Evolutionary conservation across 495 filamentous ascomycete species (phyloP).

Genomic region (Penicillium mononematosum): DNA sequence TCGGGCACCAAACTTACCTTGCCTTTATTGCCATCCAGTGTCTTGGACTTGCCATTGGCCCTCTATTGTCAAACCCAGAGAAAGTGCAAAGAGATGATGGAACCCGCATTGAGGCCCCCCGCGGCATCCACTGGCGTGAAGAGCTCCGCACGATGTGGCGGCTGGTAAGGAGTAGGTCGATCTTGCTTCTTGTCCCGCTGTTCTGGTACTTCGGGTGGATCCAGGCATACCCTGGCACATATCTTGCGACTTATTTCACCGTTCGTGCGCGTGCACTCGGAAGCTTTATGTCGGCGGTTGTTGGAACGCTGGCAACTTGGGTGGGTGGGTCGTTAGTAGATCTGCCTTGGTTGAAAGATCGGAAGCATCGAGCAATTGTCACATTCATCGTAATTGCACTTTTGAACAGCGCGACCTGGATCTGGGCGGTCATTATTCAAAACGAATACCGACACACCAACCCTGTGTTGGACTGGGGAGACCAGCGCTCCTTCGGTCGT

Average conservation of each 20-base stretch:
- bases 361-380: conserved; percentile 19
- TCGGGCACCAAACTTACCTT: conserved; percentile 51
- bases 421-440: conserved; percentile 29
- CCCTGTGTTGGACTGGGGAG: conserved; percentile 24
- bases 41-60: conserved; percentile 45
- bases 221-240: conserved; percentile 53
- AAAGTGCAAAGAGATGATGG: conserved; percentile 54
- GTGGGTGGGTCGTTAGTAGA: conserved; percentile 22
- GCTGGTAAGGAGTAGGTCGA: conserved; percentile 42
- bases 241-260: conserved; percentile 57
- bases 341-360: conserved; percentile 21
- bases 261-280: conserved; percentile 53
- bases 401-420: conserved; percentile 27
- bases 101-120: conserved; percentile 32
- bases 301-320: conserved; percentile 44
- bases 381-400: conserved; percentile 24
- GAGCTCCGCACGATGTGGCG: conserved; percentile 33
- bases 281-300: conserved; percentile 46
- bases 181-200: conserved; percentile 52
- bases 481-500: conserved; percentile 37
- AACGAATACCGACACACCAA: conserved; percentile 27
- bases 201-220: conserved; percentile 55
- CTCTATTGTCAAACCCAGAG: conserved; percentile 51
- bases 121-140: conserved; percentile 42
- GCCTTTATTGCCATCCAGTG: conserved; percentile 54